Evolutionary conservation across 345 rosid genomes (phyloP), one percentile per base, ranked within the genome.

Genomic region (Citrus australasica): DNA sequence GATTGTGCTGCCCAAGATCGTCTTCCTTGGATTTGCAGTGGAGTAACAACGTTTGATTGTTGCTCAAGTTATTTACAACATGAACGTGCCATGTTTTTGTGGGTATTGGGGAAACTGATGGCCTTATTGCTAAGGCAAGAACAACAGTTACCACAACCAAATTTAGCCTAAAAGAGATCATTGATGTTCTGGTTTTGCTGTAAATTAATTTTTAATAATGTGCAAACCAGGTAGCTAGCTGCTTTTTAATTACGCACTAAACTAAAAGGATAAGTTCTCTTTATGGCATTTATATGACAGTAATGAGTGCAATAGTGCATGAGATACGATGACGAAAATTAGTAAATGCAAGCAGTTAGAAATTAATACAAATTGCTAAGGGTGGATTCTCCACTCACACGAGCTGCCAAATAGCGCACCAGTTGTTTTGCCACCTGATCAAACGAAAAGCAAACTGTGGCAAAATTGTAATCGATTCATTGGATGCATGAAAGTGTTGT

Each of bases 1-100:
- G 62, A 10, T 71, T 71, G 74, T 59, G 66, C 22, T 58, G 1
- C 7, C 76, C 76, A 8, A 73, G 76, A 73, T 73, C 76, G 24
- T 73, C 33, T 16, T 73, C 67, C 19, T 28, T 37, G 1, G 76
- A 73, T 58, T 73, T 59, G 53, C 76, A 73, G 24, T 38, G 35
- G 16, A 73, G 32, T 10, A 5, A 13, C 30, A 73, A 27, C 9
- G 16, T 35, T 33, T 56, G 51, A 0, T 46, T 32, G 64, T 58
- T 56, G 32, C 32, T 24, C 51, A 73, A 13, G 9, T 24, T 21
- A 7, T 73, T 73, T 21, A n/a, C 65, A 35, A 73, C 46, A 33
- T 37, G 33, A 2, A 60, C n/a, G 33, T 73, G 76, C 55, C 55
- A 73, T 37, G 33, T 38, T 24, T 1, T 13, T 40, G 22, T 1